Evolutionary conservation across 257 asterid species (phyloP).

Genomic region (Solanum paucissectum): DNA sequence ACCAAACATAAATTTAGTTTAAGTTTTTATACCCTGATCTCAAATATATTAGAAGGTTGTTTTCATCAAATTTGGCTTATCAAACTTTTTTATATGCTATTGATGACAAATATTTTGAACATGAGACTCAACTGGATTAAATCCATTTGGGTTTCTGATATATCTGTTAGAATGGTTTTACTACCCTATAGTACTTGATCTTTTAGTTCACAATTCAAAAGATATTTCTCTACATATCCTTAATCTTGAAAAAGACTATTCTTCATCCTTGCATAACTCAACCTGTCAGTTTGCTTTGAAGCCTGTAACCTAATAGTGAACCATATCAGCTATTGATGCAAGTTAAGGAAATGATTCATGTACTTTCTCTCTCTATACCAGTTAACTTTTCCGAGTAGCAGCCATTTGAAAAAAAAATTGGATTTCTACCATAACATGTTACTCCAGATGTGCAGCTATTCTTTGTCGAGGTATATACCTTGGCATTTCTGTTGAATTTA

Average conservation of each 20-base stretch:
- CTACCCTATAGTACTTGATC: neutral
- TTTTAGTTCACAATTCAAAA: neutral
- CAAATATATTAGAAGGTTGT: neutral
- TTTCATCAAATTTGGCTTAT: neutral
- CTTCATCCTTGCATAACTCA: neutral
- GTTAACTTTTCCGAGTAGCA: neutral
- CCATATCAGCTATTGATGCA: neutral
- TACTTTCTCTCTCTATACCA: neutral
- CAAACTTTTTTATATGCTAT: neutral
- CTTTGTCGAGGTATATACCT: neutral
- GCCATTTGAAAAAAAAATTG: neutral
- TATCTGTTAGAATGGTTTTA: neutral
- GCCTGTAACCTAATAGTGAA: neutral
- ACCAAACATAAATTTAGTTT: neutral
- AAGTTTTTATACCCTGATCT: neutral
- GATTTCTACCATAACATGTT: neutral
- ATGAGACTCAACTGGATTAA: neutral
- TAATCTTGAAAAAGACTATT: neutral
- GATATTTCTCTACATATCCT: neutral
- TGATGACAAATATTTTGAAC: neutral
- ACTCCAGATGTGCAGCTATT: neutral
- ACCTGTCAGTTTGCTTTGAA: neutral
- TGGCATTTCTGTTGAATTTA: conserved; percentile 1
- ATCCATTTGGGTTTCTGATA: neutral
- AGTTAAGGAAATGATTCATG: neutral